Evolutionary conservation across 257 asterid genomes (phyloP).

Genomic region (Sherardia arvensis): DNA sequence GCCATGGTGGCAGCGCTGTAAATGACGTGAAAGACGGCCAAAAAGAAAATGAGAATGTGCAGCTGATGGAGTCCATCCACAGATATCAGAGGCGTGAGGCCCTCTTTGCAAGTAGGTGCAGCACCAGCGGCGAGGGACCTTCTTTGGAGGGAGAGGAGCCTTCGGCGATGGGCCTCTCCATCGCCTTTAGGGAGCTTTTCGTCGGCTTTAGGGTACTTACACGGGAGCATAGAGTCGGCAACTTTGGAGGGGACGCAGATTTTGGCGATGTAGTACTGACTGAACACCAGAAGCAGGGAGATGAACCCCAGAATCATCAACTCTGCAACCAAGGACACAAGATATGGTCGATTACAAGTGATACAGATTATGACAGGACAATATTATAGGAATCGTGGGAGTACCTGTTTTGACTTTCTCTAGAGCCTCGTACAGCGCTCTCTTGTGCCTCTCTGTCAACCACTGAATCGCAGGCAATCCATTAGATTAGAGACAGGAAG

Average conservation of each 20-base stretch:
- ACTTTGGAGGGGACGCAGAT: conserved; percentile 69
- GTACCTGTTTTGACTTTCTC: conserved; percentile 89
- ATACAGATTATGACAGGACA: too few relatives aligned
- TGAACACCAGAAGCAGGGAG: conserved; percentile 69
- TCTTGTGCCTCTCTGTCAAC: conserved; percentile 75
- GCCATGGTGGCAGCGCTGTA: conserved; percentile 84
- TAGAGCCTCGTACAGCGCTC: conserved; percentile 77
- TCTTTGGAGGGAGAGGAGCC: conserved; percentile 52
- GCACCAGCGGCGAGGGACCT: conserved; percentile 37
- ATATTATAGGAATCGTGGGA: too few relatives aligned
- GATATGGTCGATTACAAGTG: too few relatives aligned
- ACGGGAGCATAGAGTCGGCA: conserved; percentile 75
- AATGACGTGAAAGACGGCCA: conserved; percentile 77
- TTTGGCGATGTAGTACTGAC: conserved; percentile 74
- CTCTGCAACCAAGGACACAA: conserved; percentile 45
- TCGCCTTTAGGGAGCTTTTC: not conserved
- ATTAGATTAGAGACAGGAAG: too few relatives aligned
- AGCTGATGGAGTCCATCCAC: conserved; percentile 82
- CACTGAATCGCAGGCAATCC: too few relatives aligned
- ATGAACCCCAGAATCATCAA: conserved; percentile 96
- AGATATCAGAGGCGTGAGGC: conserved; percentile 42
- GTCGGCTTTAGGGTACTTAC: conserved; percentile 4
- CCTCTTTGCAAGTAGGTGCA: conserved; percentile 37
- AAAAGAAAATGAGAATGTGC: conserved; percentile 87
- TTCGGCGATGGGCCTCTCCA: conserved; percentile 31